Conservation (phyloP, 2,329 filamentous ascomycete genomes). For the Cercospora sp. region DNA sequence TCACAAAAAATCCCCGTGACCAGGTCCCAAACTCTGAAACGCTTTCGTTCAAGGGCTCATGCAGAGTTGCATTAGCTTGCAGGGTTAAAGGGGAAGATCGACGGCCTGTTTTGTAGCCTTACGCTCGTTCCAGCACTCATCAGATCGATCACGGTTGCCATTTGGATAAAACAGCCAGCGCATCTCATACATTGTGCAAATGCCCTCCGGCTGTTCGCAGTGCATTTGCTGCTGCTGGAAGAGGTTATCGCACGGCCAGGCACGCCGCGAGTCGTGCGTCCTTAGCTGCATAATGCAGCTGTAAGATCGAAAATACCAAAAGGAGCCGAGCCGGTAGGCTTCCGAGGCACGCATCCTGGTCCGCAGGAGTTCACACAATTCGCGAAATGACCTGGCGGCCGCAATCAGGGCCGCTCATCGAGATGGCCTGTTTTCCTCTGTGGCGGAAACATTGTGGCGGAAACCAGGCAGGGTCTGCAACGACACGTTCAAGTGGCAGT, state of each 20-base stretch:
- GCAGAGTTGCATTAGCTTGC: conserved; percentile 13
- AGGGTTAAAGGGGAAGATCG: conserved; percentile 13
- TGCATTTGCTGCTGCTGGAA: background rate
- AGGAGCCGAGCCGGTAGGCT: conserved; percentile 11
- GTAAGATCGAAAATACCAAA: conserved; percentile 7
- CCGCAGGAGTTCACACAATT: conserved; percentile 5
- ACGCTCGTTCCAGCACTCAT: conserved; percentile 4
- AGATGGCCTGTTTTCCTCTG: background rate
- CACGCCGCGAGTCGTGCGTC: conserved; percentile 8
- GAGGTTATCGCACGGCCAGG: background rate
- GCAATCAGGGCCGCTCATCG: background rate
- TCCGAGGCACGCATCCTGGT: conserved; percentile 5
- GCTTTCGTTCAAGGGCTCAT: conserved; percentile 8
- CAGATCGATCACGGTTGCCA: background rate
- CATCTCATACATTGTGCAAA: background rate
- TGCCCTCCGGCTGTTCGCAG: background rate
- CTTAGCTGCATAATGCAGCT: conserved; percentile 13
- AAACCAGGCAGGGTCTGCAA: background rate
- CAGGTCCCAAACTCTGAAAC: conserved; percentile 16
- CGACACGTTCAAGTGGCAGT: background rate
- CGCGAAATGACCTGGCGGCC: background rate
- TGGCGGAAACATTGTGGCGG: background rate
- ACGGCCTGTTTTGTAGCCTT: conserved; percentile 9
- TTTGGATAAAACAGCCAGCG: background rate
- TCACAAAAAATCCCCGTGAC: background rate